These are phyloP conservation scores for Metschnikowia anglica DNA, from an alignment of 805 yeast genomes.

Conservation along the genomic window DNA sequence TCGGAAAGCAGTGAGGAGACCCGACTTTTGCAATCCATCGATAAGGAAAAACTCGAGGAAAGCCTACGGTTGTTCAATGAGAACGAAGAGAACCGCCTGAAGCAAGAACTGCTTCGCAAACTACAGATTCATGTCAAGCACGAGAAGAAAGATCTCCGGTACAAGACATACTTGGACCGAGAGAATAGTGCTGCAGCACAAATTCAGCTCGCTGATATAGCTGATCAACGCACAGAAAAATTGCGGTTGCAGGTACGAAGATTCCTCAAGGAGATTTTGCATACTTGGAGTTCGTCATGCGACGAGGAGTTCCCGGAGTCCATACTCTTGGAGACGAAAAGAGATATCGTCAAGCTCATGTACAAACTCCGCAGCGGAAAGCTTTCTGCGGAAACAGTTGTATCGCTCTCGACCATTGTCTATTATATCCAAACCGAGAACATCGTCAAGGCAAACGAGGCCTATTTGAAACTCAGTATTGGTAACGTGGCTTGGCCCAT, in stretches of 20 bases:
- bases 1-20: background rate
- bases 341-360: slow-evolving; percentile 52
- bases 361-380: slow-evolving; percentile 35
- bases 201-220: slow-evolving; percentile 33
- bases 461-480: slow-evolving; percentile 71
- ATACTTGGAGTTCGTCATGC: slow-evolving; percentile 38
- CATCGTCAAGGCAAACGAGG: slow-evolving; percentile 56
- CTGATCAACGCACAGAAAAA: slow-evolving; percentile 24
- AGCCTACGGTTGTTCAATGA: slow-evolving; percentile 18
- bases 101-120: slow-evolving; percentile 20
- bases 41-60: slow-evolving; percentile 8
- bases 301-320: slow-evolving; percentile 9
- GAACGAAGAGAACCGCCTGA: slow-evolving; percentile 15
- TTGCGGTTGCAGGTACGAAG: slow-evolving; percentile 44
- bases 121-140: slow-evolving; percentile 21
- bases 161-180: slow-evolving; percentile 27
- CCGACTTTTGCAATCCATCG: slow-evolving; percentile 1
- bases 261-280: slow-evolving; percentile 46
- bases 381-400: slow-evolving; percentile 47
- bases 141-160: slow-evolving; percentile 23
- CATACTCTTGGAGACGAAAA: slow-evolving; percentile 35
- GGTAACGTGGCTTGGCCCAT: slow-evolving; percentile 94
- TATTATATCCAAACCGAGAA: slow-evolving; percentile 57
- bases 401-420: slow-evolving; percentile 58
- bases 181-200: slow-evolving; percentile 23